Evolutionary conservation across 2,329 filamentous ascomycete species (phyloP).

Genomic region (Chaetomium globosum): DNA sequence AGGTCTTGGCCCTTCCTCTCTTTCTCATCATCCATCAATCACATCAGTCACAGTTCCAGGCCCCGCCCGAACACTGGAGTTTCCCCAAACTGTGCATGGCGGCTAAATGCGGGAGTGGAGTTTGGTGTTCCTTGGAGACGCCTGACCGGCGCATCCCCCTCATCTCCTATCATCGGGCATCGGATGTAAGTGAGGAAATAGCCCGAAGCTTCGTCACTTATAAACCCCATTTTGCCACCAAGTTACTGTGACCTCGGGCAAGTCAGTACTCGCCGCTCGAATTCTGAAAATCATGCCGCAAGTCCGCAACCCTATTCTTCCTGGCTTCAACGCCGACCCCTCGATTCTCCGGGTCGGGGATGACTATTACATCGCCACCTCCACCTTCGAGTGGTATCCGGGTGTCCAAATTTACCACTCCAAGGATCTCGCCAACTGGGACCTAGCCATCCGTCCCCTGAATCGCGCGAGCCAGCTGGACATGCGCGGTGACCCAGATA

Average conservation of each 20-base stretch:
- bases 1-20: background rate
- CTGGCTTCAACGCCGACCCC: constrained; percentile 60
- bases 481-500: constrained; percentile 62
- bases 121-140: constrained; percentile 2
- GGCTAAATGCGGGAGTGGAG: constrained; percentile 37
- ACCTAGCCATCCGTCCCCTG: constrained; percentile 51
- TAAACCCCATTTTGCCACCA: background rate
- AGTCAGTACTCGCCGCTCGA: background rate
- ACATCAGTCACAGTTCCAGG: constrained; percentile 1
- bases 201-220: background rate
- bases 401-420: constrained; percentile 60
- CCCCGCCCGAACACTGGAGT: constrained; percentile 12
- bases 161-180: background rate
- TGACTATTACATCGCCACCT: constrained; percentile 60
- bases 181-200: constrained; percentile 9
- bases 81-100: constrained; percentile 18
- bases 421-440: constrained; percentile 57
- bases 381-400: constrained; percentile 59
- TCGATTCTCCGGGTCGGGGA: constrained; percentile 55
- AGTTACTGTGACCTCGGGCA: background rate
- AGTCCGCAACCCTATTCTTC: constrained; percentile 58
- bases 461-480: constrained; percentile 55
- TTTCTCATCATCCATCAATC: background rate
- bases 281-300: constrained; percentile 47
- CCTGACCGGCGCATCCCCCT: constrained; percentile 14